Conservation (phyloP, 2,329 filamentous ascomycete species). For the Cladophialophora bantiana region DNA sequence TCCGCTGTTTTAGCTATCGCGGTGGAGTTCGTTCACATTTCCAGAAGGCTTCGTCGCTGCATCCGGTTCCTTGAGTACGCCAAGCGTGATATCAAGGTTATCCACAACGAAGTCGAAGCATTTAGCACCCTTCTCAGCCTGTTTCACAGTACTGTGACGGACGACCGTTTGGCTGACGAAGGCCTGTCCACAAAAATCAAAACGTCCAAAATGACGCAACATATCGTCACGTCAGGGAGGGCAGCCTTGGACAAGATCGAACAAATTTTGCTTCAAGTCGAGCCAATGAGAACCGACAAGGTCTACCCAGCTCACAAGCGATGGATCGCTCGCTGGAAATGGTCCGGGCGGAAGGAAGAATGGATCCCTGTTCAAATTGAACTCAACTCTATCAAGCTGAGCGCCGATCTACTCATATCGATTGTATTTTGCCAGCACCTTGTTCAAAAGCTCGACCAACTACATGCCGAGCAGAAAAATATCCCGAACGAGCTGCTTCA, state of each 20-base stretch:
- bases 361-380: constrained; percentile 1
- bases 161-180: constrained; percentile 9
- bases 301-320: background rate
- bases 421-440: constrained; percentile 2
- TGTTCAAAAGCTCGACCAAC: background rate
- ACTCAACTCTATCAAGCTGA: constrained; percentile 14
- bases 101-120: constrained; percentile 1
- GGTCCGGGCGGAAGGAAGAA: constrained; percentile 16
- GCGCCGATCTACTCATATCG: constrained; percentile 5
- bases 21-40: background rate
- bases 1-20: constrained; percentile 1
- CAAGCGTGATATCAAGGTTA: background rate
- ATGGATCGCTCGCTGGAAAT: constrained; percentile 13
- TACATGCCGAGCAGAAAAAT: background rate
- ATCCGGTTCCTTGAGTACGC: background rate
- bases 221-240: constrained; percentile 13
- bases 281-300: constrained; percentile 9
- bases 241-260: background rate
- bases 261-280: background rate
- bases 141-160: constrained; percentile 14
- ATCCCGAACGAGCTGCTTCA: constrained; percentile 1
- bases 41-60: constrained; percentile 6
- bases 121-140: background rate
- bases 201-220: constrained; percentile 7
- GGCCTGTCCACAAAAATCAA: constrained; percentile 12